Conservation (phyloP, 139 green algal species). For the Chlorella sorokiniana region DNA sequence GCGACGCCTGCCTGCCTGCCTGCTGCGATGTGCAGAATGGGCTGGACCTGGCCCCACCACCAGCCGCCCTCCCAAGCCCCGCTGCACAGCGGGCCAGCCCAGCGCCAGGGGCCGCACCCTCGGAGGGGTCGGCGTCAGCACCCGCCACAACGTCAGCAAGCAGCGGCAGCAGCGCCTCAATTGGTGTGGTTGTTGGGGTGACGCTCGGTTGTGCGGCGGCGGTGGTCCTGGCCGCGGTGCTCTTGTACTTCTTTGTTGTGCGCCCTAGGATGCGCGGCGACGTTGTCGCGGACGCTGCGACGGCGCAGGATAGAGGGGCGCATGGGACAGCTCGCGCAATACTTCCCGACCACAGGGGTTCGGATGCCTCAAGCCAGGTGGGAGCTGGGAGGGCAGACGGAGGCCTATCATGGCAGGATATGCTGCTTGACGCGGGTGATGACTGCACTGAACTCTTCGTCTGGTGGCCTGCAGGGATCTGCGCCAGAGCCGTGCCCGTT, state of each 20-base stretch:
- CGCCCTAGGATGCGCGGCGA: too few relatives aligned
- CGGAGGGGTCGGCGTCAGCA: too few relatives aligned
- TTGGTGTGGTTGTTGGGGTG: not conserved
- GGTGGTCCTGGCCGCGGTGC: not conserved
- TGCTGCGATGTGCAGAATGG: not conserved
- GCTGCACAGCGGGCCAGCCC: not conserved
- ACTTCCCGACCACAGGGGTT: too few relatives aligned
- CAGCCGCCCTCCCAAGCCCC: not conserved
- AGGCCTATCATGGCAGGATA: not conserved
- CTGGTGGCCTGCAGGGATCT: not conserved
- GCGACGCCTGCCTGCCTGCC: too few relatives aligned
- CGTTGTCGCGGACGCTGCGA: too few relatives aligned
- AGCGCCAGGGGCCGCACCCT: too few relatives aligned
- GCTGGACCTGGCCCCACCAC: not conserved
- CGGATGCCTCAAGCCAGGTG: not conserved
- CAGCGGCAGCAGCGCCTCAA: not conserved
- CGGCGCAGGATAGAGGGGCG: not conserved
- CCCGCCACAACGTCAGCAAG: not conserved
- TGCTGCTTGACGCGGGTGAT: not conserved
- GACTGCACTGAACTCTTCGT: not conserved
- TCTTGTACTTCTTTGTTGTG: not conserved
- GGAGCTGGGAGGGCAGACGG: not conserved
- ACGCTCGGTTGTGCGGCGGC: not conserved
- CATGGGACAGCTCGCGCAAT: too few relatives aligned
- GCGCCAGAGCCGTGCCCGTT: not conserved